Conservation (phyloP, 2,329 filamentous ascomycete species). For the Fonsecaea pedrosoi region DNA sequence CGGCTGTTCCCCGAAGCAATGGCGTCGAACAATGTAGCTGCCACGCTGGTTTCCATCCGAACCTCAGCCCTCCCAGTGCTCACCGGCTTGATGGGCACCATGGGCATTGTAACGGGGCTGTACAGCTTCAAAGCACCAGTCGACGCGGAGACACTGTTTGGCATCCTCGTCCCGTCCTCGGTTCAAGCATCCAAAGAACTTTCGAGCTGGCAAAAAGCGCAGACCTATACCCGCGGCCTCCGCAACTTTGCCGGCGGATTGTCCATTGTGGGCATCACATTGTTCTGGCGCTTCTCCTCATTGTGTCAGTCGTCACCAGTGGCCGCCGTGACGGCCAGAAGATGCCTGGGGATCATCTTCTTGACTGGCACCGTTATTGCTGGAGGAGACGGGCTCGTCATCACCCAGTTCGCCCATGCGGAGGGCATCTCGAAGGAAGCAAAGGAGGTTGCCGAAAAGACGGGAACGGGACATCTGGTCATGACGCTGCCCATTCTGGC, state of each 20-base stretch:
- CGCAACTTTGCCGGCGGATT: conserved; percentile 3
- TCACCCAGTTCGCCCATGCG: background rate
- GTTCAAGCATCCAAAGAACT: conserved; percentile 6
- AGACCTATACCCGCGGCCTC: conserved; percentile 9
- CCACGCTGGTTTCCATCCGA: background rate
- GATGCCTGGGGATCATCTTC: conserved; percentile 15
- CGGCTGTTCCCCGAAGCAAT: background rate
- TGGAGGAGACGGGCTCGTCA: conserved; percentile 6
- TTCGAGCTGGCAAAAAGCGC: conserved; percentile 8
- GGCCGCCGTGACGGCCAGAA: background rate
- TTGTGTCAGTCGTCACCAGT: conserved; percentile 13
- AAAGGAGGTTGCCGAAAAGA: conserved; percentile 4
- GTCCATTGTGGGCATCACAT: conserved; percentile 10
- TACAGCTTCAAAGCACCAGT: conserved; percentile 7
- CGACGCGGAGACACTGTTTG: conserved; percentile 11
- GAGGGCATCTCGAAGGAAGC: background rate
- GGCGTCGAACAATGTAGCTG: background rate
- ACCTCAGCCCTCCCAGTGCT: conserved; percentile 6
- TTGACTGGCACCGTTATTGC: conserved; percentile 7
- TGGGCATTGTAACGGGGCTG: conserved; percentile 9
- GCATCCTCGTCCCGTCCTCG: conserved; percentile 3
- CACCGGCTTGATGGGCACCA: conserved; percentile 6
- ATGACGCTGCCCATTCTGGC: conserved; percentile 10
- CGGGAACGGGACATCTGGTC: conserved; percentile 12
- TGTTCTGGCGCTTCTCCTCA: conserved; percentile 11